Conservation (phyloP, 257 asterid genomes). For the Gentiana dahurica region DNA sequence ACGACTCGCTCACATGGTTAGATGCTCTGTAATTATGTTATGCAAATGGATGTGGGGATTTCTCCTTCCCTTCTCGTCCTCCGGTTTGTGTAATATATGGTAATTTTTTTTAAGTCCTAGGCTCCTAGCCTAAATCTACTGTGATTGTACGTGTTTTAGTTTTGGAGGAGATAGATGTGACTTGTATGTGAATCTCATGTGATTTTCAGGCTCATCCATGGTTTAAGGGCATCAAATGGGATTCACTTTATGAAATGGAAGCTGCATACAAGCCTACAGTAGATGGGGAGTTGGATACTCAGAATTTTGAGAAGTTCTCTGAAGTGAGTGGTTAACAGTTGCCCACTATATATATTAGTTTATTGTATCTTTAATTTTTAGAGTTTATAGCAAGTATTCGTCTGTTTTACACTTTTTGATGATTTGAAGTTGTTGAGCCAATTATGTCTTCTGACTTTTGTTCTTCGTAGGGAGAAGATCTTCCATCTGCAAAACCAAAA, state of each 20-base stretch:
- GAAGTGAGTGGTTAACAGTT: conserved; percentile 40
- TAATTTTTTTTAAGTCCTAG: too few species aligned
- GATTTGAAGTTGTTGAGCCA: not conserved
- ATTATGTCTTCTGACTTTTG: conserved; percentile 1
- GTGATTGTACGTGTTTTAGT: too few species aligned
- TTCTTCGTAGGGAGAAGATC: conserved; percentile 49
- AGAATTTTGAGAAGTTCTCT: conserved; percentile 85
- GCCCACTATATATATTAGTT: too few species aligned
- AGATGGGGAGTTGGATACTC: conserved; percentile 86
- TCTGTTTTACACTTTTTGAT: not conserved
- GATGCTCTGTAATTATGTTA: too few species aligned
- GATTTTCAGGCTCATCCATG: conserved; percentile 81
- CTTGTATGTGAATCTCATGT: not conserved
- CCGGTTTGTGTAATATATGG: too few species aligned
- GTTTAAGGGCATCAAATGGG: conserved; percentile 77
- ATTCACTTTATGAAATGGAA: conserved; percentile 79
- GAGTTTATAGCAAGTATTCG: not conserved
- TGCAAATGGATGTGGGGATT: too few species aligned
- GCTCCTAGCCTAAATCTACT: too few species aligned
- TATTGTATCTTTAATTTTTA: not conserved
- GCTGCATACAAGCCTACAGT: conserved; percentile 89
- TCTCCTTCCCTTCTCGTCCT: too few species aligned
- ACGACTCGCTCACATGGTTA: not conserved
- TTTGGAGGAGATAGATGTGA: too few species aligned
- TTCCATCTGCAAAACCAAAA: conserved; percentile 55